Percentiles rank a stretch among this genome's conserved stretches.
phyloP scores from a whole-genome alignment of 495 filamentous ascomycete genomes.

The Rusavskia elegans region DNA sequence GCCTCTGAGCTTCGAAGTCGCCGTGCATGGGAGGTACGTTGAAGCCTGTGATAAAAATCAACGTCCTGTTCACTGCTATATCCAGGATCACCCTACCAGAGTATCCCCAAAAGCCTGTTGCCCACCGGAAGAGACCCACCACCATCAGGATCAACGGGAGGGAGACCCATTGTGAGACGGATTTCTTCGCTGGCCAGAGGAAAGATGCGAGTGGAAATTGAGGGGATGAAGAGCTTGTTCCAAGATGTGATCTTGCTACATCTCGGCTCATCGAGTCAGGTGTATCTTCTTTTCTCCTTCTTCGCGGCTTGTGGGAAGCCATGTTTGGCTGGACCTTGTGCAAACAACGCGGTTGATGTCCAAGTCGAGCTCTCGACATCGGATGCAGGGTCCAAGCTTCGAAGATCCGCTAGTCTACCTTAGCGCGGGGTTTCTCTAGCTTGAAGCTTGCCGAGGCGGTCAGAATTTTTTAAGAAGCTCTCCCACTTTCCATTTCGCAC shows the following conservation, averaged over 20 bases:
- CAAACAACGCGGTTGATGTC: neutral
- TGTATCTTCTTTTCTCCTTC: conserved; percentile 32
- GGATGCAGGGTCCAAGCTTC: neutral
- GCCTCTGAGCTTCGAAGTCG: conserved; percentile 92
- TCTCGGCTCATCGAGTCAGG: neutral
- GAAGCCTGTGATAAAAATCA: conserved; percentile 37
- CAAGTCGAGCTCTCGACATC: neutral
- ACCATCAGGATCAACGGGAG: conserved; percentile 77
- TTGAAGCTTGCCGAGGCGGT: neutral
- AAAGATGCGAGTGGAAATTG: conserved; percentile 82
- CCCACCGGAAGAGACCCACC: conserved; percentile 86
- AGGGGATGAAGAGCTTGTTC: conserved; percentile 15
- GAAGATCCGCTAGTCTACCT: neutral
- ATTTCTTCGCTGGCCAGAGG: conserved; percentile 74
- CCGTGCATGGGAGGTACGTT: conserved; percentile 80
- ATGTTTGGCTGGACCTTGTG: neutral
- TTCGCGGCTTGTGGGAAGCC: conserved; percentile 38
- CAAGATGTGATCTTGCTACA: neutral
- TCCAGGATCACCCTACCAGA: conserved; percentile 43
- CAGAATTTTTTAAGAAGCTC: neutral
- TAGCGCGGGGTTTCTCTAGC: neutral
- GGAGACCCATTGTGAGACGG: conserved; percentile 82
- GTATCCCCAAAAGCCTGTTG: conserved; percentile 81
- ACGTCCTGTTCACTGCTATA: neutral
- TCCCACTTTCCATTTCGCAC: neutral